Conservation (phyloP, 257 asterid species). For the Anisodus acutangulus region DNA sequence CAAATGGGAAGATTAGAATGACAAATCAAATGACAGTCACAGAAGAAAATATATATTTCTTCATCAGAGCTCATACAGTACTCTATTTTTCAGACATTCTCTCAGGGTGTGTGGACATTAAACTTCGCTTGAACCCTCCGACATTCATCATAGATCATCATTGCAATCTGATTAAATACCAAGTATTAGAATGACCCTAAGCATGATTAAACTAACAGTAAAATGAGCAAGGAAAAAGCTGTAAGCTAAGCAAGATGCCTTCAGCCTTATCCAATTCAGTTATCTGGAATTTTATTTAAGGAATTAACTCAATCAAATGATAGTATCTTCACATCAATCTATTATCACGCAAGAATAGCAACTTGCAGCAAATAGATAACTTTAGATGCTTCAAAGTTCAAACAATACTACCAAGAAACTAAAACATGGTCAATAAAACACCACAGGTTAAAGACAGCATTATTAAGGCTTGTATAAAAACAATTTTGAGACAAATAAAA, state of each 20-base stretch:
- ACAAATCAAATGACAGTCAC: slow-evolving; percentile 21
- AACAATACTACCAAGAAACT: background rate
- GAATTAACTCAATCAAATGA: background rate
- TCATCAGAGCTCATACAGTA: slow-evolving; percentile 22
- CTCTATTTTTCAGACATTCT: slow-evolving; percentile 35
- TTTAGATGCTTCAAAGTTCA: slow-evolving; percentile 2
- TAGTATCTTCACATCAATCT: slow-evolving; percentile 10
- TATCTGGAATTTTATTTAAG: background rate
- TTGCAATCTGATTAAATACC: slow-evolving; percentile 32
- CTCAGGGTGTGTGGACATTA: slow-evolving; percentile 27
- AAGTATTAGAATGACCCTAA: slow-evolving; percentile 31
- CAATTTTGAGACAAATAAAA: slow-evolving; percentile 3
- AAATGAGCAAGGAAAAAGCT: background rate
- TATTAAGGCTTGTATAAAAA: slow-evolving; percentile 24
- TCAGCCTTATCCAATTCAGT: slow-evolving; percentile 13
- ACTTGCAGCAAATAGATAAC: background rate
- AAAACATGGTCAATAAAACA: slow-evolving; percentile 17
- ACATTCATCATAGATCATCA: slow-evolving; percentile 31
- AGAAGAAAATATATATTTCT: slow-evolving; percentile 27
- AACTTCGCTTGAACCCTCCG: slow-evolving; percentile 30
- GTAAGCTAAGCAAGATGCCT: slow-evolving; percentile 16
- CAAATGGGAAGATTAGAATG: background rate
- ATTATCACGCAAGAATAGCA: background rate
- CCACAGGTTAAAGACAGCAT: background rate
- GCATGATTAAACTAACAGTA: slow-evolving; percentile 18